phyloP scores from a whole-genome alignment of 2,329 filamentous ascomycete species.

The Decorospora gaudefroyi region DNA sequence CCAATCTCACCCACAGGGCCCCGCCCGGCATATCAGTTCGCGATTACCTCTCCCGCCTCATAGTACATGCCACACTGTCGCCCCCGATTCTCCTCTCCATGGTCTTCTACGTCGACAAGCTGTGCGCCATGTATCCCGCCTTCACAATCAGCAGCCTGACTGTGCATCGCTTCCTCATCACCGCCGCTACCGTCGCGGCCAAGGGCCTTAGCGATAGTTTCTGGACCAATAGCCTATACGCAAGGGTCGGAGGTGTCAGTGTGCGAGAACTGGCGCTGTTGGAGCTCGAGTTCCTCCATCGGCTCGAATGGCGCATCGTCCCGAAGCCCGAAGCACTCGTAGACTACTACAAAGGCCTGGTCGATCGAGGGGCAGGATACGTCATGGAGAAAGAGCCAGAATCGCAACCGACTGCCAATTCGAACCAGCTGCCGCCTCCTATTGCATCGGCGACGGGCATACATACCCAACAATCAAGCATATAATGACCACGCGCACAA shows the following conservation, averaged over 20 bases:
- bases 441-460: slow-evolving; percentile 30
- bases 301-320: slow-evolving; percentile 95
- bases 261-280: slow-evolving; percentile 86
- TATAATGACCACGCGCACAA: slow-evolving; percentile 14
- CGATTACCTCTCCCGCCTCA: slow-evolving; percentile 90
- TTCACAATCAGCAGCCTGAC: slow-evolving; percentile 97
- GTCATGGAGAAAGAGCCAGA: slow-evolving; percentile 51
- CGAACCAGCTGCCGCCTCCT: slow-evolving; percentile 15
- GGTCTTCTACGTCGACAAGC: slow-evolving; percentile 97
- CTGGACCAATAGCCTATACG: slow-evolving; percentile 98
- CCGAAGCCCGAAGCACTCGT: slow-evolving; percentile 91
- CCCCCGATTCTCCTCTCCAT: slow-evolving; percentile 95
- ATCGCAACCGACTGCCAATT: slow-evolving; percentile 14
- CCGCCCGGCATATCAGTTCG: slow-evolving; percentile 91
- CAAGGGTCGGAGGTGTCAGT: slow-evolving; percentile 88
- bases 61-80: slow-evolving; percentile 89
- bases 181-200: slow-evolving; percentile 90
- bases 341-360: slow-evolving; percentile 88
- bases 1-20: slow-evolving; percentile 51
- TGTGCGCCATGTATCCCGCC: slow-evolving; percentile 88
- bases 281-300: slow-evolving; percentile 89
- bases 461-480: slow-evolving; percentile 26
- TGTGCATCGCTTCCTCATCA: slow-evolving; percentile 95
- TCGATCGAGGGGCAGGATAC: slow-evolving; percentile 68
- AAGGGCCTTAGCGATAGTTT: slow-evolving; percentile 97